Conservation (phyloP, 306 rosid genomes). For the Lupinus albus region DNA sequence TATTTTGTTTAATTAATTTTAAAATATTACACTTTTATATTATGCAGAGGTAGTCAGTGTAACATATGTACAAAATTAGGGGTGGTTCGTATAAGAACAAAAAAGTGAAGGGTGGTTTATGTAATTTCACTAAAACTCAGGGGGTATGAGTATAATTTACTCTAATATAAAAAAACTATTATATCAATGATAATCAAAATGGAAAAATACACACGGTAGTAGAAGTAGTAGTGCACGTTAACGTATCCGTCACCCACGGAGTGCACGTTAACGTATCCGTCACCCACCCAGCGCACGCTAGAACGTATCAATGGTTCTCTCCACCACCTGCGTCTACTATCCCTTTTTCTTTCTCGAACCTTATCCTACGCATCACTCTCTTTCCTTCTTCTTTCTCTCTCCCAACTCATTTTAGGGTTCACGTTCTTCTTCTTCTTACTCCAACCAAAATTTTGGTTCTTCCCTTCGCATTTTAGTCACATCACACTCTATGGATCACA, state of each 20-base stretch:
- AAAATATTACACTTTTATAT: too few species aligned
- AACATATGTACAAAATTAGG: too few species aligned
- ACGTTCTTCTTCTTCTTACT: constrained; percentile 36
- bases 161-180: too few species aligned
- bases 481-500: constrained; percentile 61
- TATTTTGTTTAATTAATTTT: too few species aligned
- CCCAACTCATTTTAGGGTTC: constrained; percentile 24
- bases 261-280: too few species aligned
- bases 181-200: not conserved
- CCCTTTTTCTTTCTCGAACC: constrained; percentile 40
- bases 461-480: constrained; percentile 34
- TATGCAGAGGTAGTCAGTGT: too few species aligned
- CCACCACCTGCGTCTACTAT: constrained; percentile 37
- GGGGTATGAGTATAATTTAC: too few species aligned
- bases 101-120: too few species aligned
- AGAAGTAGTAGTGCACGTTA: constrained; percentile 45
- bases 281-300: constrained; percentile 38
- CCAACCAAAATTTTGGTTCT: constrained; percentile 33
- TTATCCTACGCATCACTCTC: constrained; percentile 65
- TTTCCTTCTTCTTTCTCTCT: constrained; percentile 26
- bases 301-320: constrained; percentile 35
- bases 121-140: too few species aligned
- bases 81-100: too few species aligned
- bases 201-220: not conserved
- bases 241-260: not conserved